Evolutionary conservation across 306 rosid species (phyloP), one percentile per base, ranked within the genome.

Genomic region (Betula pendula): DNA sequence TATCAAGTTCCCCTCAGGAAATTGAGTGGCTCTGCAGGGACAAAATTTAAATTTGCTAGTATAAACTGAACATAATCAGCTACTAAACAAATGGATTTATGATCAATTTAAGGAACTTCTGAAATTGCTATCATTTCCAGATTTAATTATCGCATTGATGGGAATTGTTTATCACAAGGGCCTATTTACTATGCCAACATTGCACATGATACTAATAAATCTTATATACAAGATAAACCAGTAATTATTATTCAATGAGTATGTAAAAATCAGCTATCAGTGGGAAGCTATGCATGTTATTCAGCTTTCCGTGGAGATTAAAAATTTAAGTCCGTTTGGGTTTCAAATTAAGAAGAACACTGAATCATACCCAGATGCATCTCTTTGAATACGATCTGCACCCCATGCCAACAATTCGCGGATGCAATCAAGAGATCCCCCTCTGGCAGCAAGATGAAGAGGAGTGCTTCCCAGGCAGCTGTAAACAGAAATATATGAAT

Each of bases 381-480:
- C 99, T 69, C 97, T 85, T 65, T 96, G 98, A 78, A 87, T 78
- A 43, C 99, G 98, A 86, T 92, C 99, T 2, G 97, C 99, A 47
- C 99, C 99, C 99, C 99, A 96, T 5, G 98, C 99, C 75, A 96
- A 81, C 40, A 96, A 59, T 77, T 85, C 92, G 0, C 99, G 85
- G 70, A 96, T 86, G 82, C 99, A 96, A 82, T 96, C 97, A 55
- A 91, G 70, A 77, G 97, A 92, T 24, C 99, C 98, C 27, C 97
- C 99, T 85, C 94, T 90, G 53, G 98, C 99, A 12, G 99, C 99
- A 71, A 96, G 83, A 88, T 96, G 99, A 74, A 96, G 98, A 42
- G 99, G 90, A 72, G 99, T 88, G 80, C 99, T 92, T 62, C 97
- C 98, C 51, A 87, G 94, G 84, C 78, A 96, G 52, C 99, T 96